Percentiles rank a stretch among this genome's conserved stretches.
These are phyloP conservation scores for Limonium bicolor DNA, from an alignment of 148 eudicot genomes.

Conservation along the genomic window DNA sequence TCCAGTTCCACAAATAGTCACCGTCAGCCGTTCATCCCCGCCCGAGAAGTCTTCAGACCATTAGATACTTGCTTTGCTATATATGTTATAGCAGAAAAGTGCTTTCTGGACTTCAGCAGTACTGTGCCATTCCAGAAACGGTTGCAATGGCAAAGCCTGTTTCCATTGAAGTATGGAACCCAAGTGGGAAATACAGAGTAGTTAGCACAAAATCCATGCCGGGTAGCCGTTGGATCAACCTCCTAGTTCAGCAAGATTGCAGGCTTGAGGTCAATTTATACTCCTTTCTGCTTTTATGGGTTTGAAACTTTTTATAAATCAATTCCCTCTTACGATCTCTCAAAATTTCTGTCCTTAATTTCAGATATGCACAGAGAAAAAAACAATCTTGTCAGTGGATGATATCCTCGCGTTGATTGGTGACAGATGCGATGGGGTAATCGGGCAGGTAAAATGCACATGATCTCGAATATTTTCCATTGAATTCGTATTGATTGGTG, in stretches of 20 bases:
- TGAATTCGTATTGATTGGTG: background rate
- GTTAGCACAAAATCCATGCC: conserved; percentile 97
- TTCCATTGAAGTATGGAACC: conserved; percentile 84
- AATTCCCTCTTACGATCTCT: background rate
- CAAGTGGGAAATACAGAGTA: conserved; percentile 92
- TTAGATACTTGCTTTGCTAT: too few species aligned
- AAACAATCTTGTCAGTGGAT: conserved; percentile 87
- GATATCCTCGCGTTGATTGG: conserved; percentile 89
- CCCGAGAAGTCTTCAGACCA: too few species aligned
- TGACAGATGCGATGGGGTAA: conserved; percentile 88
- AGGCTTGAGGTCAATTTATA: conserved; percentile 54
- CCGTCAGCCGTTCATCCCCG: too few species aligned
- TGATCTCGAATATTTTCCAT: background rate
- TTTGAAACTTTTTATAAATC: background rate
- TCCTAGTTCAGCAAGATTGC: conserved; percentile 72
- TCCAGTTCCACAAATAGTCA: too few species aligned
- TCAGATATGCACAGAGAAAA: conserved; percentile 86
- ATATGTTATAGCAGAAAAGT: too few species aligned
- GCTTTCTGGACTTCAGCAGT: background rate
- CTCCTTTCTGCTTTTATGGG: background rate
- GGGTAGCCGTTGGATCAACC: conserved; percentile 93
- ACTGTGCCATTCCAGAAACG: background rate
- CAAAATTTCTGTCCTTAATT: background rate
- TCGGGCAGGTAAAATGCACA: conserved; percentile 57
- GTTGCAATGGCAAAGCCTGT: conserved; percentile 65